phyloP scores from a whole-genome alignment of 306 rosid species.

The Gastrolobium bilobum region DNA sequence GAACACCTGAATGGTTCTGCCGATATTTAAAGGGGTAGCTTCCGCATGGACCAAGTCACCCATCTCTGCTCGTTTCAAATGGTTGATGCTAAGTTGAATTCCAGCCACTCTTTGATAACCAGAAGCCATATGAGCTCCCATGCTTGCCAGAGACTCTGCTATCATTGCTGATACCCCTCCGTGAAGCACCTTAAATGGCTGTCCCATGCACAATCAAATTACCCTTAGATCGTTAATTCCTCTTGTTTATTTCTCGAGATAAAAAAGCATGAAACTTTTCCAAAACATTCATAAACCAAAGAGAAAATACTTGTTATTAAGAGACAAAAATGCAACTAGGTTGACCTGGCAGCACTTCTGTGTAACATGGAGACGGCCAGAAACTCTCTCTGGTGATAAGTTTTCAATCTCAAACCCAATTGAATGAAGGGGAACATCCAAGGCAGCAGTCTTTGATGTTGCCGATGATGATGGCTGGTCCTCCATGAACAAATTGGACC shows the following conservation, averaged over 20 bases:
- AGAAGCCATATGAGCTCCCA: conserved; percentile 78
- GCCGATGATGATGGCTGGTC: conserved; percentile 30
- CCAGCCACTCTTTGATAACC: conserved; percentile 90
- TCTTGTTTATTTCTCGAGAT: not conserved
- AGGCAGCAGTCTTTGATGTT: conserved; percentile 49
- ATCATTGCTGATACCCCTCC: conserved; percentile 97
- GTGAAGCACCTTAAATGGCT: conserved; percentile 97
- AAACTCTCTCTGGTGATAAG: conserved; percentile 62
- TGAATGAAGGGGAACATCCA: conserved; percentile 70
- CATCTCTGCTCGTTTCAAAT: conserved; percentile 72
- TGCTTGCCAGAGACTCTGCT: conserved; percentile 82
- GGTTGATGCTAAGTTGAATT: conserved; percentile 86
- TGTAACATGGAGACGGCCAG: conserved; percentile 78
- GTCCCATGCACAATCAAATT: conserved; percentile 30
- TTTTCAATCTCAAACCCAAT: conserved; percentile 72
- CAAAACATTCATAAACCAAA: not conserved
- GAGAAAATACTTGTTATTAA: not conserved
- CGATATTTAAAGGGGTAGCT: conserved; percentile 74
- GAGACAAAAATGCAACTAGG: not conserved
- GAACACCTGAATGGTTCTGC: conserved; percentile 79
- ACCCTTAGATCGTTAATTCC: not conserved
- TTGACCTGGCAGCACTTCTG: conserved; percentile 78
- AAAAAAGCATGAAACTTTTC: not conserved
- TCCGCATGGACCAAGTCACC: conserved; percentile 79
- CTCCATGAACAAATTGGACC: conserved; percentile 45